These are phyloP conservation scores for Colletotrichum agaves DNA, from an alignment of 2,329 filamentous ascomycete genomes.

Conservation along the genomic window DNA sequence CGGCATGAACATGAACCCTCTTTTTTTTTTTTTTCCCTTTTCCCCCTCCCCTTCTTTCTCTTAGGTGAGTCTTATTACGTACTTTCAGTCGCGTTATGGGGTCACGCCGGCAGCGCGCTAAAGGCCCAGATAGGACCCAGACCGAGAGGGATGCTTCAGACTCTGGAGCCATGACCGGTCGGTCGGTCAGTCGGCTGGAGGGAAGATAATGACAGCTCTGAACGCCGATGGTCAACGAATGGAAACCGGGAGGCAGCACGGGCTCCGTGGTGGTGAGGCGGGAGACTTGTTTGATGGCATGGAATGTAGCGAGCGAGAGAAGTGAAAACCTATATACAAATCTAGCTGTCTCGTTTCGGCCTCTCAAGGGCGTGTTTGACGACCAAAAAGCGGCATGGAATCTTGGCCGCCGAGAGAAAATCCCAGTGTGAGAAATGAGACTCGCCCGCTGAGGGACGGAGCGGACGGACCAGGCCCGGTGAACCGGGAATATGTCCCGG, in stretches of 20 bases:
- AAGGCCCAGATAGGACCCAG: slow-evolving; percentile 32
- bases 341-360: not conserved
- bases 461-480: not conserved
- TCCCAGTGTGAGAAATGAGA: not conserved
- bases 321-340: not conserved
- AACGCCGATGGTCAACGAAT: slow-evolving; percentile 11
- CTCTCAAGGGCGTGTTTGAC: not conserved
- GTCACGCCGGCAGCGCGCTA: not conserved
- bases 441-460: not conserved
- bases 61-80: slow-evolving; percentile 27
- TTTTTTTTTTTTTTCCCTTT: no score
- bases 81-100: slow-evolving; percentile 23
- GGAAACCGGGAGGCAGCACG: slow-evolving; percentile 5
- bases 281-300: not conserved
- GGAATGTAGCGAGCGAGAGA: not conserved
- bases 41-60: no score
- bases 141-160: slow-evolving; percentile 24
- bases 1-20: slow-evolving; percentile 2
- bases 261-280: not conserved
- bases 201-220: slow-evolving; percentile 33
- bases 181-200: not conserved
- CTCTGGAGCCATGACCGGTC: not conserved
- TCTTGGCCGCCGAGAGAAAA: no score
- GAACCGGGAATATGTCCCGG: slow-evolving; percentile 30
- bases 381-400: not conserved